phyloP scores from a whole-genome alignment of 345 rosid genomes.

The Citrus mangshanensis region DNA sequence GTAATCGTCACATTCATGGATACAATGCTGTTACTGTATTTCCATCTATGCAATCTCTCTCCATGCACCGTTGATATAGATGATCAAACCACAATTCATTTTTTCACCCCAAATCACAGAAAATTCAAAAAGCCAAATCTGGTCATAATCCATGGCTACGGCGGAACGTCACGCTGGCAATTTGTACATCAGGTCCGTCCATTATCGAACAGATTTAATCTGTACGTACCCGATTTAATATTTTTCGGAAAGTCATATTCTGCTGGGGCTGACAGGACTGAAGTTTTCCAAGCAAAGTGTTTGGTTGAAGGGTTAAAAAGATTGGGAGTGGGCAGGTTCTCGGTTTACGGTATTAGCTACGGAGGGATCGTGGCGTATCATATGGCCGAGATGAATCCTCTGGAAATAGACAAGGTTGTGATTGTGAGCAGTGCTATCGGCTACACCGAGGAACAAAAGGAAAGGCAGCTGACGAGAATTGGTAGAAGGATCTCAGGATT shows the following conservation, averaged over 20 bases:
- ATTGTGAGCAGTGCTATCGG: conserved; percentile 63
- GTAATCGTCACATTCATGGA: conserved; percentile 38
- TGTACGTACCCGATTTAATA: conserved; percentile 61
- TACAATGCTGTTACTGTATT: conserved; percentile 39
- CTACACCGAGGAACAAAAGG: conserved; percentile 43
- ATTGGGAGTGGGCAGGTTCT: conserved; percentile 46
- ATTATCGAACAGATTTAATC: conserved; percentile 53
- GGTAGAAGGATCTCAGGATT: conserved; percentile 46
- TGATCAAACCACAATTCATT: conserved; percentile 55
- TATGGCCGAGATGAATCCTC: conserved; percentile 58
- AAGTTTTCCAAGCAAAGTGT: conserved; percentile 58
- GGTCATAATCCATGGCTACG: conserved; percentile 71
- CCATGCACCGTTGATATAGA: conserved; percentile 58
- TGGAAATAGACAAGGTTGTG: conserved; percentile 58
- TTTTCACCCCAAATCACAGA: conserved; percentile 58
- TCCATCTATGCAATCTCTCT: conserved; percentile 44
- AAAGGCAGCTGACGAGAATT: conserved; percentile 33
- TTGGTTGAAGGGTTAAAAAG: conserved; percentile 46
- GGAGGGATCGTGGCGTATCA: conserved; percentile 77
- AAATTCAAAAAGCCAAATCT: conserved; percentile 34
- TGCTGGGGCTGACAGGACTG: conserved; percentile 34
- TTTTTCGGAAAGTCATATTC: conserved; percentile 64
- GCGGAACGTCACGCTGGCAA: conserved; percentile 69
- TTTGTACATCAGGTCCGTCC: conserved; percentile 49
- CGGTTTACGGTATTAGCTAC: conserved; percentile 62